phyloP scores from a whole-genome alignment of 2,329 filamentous ascomycete species.

The Hypomyces perniciosus region DNA sequence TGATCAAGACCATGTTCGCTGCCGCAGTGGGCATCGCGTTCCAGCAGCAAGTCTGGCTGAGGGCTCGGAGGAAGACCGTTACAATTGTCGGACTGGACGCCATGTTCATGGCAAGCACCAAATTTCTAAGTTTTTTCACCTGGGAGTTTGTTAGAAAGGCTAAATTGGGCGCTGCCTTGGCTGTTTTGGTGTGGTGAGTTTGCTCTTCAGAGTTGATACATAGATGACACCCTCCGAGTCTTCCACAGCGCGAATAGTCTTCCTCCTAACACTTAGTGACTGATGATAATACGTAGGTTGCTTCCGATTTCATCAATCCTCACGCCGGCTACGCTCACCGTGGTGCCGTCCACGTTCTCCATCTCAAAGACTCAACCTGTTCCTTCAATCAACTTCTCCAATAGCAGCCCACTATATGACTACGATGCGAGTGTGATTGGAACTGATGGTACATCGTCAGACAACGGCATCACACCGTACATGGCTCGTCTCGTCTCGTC shows the following conservation, averaged over 20 bases:
- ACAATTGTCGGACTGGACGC: neutral
- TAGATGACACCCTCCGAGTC: no score
- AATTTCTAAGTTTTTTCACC: neutral
- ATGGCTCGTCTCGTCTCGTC: neutral
- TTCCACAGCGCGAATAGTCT: neutral
- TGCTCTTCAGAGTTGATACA: neutral
- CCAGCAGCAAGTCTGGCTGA: neutral
- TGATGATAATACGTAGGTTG: neutral
- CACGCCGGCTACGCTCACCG: neutral
- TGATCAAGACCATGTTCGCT: neutral
- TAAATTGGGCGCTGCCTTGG: neutral
- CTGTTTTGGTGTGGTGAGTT: neutral
- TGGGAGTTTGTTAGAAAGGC: neutral
- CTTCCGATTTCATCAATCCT: neutral
- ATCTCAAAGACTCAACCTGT: neutral
- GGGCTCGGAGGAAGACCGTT: neutral
- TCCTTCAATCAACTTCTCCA: neutral
- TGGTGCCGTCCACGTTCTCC: neutral
- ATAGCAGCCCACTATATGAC: neutral
- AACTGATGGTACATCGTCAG: neutral
- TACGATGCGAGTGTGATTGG: neutral
- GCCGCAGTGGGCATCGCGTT: neutral
- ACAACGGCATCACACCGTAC: neutral
- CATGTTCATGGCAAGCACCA: neutral
- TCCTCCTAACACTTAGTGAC: neutral